A percentile compares a stretch with the other conserved stretches of the same genome.
Evolutionary conservation across 75 land plant species (phyloP).

Genomic region (Picea glauca): DNA sequence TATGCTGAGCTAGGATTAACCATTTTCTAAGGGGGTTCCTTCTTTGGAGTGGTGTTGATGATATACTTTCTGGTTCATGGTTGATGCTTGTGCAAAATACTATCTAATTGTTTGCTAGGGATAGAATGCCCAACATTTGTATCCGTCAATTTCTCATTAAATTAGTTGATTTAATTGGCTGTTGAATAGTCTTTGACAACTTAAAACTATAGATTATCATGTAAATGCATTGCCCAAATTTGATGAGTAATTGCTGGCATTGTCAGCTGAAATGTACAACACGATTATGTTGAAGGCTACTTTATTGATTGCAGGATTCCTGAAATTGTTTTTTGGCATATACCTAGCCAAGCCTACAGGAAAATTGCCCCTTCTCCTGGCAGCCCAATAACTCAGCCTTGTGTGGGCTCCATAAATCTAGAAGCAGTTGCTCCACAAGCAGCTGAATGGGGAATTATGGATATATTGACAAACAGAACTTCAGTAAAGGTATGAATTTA

Average conservation of each 20-base stretch:
- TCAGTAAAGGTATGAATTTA: conserved; percentile 67
- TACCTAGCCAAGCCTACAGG: conserved; percentile 71
- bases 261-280: background rate
- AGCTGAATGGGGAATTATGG: conserved; percentile 87
- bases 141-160: background rate
- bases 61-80: background rate
- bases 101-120: background rate
- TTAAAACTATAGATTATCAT: background rate
- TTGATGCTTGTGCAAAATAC: background rate
- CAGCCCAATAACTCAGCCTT: conserved; percentile 40
- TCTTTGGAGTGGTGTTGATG: background rate
- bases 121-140: background rate
- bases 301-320: conserved; percentile 58
- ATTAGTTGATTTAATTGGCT: background rate
- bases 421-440: conserved; percentile 75
- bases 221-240: background rate
- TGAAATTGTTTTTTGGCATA: conserved; percentile 95
- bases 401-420: conserved; percentile 83
- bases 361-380: conserved; percentile 39
- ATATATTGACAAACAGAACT: conserved; percentile 46
- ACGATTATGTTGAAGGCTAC: background rate
- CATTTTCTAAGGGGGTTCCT: background rate
- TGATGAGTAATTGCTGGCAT: background rate
- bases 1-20: no score
- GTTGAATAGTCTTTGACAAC: background rate